Percentiles rank a stretch among this genome's conserved stretches.
Evolutionary conservation across 2,329 filamentous ascomycete genomes (phyloP).

Genomic region (Stylonectria norvegica): DNA sequence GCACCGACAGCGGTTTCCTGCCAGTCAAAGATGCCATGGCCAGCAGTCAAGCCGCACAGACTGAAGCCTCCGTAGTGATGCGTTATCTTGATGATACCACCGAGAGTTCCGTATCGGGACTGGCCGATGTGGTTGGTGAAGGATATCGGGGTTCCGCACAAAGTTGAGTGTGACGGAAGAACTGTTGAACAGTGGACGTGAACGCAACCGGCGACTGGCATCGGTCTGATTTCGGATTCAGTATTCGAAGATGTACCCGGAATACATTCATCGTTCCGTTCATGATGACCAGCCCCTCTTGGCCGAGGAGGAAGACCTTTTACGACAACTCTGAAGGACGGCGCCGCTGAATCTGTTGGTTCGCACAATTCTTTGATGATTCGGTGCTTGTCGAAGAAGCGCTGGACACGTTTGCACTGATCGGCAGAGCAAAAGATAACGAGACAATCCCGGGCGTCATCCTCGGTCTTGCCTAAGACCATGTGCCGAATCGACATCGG

Average conservation of each 20-base stretch:
- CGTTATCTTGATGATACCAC: neutral
- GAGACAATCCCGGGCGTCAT: neutral
- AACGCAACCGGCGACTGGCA: no score
- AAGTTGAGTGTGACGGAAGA: no score
- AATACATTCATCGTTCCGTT: no score
- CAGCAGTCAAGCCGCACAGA: neutral
- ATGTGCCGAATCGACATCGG: neutral
- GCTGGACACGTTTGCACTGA: neutral
- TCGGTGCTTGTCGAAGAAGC: neutral
- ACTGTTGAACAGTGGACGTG: no score
- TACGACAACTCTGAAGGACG: neutral
- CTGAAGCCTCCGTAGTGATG: neutral
- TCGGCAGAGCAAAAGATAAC: neutral
- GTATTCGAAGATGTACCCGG: no score
- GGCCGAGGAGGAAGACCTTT: neutral
- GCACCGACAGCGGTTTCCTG: no score
- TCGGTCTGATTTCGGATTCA: no score
- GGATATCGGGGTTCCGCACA: no score
- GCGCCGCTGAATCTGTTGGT: neutral
- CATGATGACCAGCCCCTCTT: no score
- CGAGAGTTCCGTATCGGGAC: neutral
- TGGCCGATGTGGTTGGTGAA: neutral
- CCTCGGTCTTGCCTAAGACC: neutral
- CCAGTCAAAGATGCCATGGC: neutral
- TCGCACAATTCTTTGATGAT: neutral